These are phyloP conservation scores for Dactylorhiza incarnata DNA, from an alignment of 106 monocot species.

Conservation along the genomic window DNA sequence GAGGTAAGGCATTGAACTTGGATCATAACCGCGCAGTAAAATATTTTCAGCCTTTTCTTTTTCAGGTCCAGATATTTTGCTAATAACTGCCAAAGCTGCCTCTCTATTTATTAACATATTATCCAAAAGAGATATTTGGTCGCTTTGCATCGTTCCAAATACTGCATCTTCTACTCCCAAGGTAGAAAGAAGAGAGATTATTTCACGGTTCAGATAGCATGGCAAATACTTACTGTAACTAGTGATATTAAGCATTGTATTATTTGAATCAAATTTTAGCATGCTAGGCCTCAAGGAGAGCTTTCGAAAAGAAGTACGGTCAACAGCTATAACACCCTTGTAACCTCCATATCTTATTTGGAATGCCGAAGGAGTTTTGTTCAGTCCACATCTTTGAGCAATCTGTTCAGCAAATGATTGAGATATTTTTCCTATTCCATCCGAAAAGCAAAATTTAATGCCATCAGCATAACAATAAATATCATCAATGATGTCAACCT, in stretches of 20 bases:
- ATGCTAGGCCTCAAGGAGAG: constrained; percentile 88
- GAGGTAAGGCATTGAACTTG: constrained; percentile 70
- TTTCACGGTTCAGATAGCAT: constrained; percentile 88
- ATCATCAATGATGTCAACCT: constrained; percentile 67
- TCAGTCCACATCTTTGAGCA: constrained; percentile 49
- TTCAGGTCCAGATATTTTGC: constrained; percentile 40
- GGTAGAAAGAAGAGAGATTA: constrained; percentile 75
- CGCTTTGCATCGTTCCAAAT: constrained; percentile 55
- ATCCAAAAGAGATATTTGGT: constrained; percentile 34
- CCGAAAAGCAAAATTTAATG: constrained; percentile 80
- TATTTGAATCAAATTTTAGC: constrained; percentile 81
- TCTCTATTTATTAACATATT: constrained; percentile 48
- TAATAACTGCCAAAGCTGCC: constrained; percentile 50
- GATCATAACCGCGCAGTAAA: constrained; percentile 65
- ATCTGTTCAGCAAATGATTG: constrained; percentile 57
- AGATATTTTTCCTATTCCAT: constrained; percentile 97
- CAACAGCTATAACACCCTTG: constrained; percentile 85
- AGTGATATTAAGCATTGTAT: constrained; percentile 68
- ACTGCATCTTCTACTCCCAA: constrained; percentile 59
- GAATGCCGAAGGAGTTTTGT: constrained; percentile 70
- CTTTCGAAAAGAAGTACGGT: constrained; percentile 53
- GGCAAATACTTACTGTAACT: constrained; percentile 65
- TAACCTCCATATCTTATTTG: constrained; percentile 99
- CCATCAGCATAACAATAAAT: constrained; percentile 57
- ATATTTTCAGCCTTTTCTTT: constrained; percentile 44